These are phyloP conservation scores for Rhynchosporium agropyri DNA, from an alignment of 2,329 filamentous ascomycete genomes.

Conservation along the genomic window DNA sequence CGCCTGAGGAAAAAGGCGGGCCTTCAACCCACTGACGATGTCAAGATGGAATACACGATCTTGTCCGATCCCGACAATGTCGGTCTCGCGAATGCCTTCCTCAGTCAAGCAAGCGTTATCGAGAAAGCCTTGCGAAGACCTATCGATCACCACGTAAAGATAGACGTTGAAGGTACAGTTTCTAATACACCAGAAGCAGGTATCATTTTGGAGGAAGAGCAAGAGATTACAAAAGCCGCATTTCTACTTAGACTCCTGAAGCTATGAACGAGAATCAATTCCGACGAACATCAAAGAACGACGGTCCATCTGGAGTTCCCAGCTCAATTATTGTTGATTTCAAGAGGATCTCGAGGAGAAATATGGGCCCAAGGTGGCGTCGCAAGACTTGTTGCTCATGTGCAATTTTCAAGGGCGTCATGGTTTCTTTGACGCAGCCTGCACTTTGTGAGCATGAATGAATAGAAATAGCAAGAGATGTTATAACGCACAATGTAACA, in stretches of 20 bases:
- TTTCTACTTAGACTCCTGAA: conserved; percentile 77
- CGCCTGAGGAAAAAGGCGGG: conserved; percentile 91
- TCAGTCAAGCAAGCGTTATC: conserved; percentile 67
- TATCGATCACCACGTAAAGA: conserved; percentile 68
- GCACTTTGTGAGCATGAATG: conserved; percentile 27
- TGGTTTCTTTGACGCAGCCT: conserved; percentile 57
- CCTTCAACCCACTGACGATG: conserved; percentile 86
- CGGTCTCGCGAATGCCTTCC: conserved; percentile 71
- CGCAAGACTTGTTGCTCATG: conserved; percentile 2
- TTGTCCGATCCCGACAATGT: conserved; percentile 77
- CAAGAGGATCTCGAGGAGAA: neutral
- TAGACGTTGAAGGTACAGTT: conserved; percentile 59
- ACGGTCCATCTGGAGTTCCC: neutral
- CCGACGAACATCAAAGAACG: neutral
- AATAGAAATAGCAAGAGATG: neutral
- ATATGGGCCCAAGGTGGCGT: conserved; percentile 1
- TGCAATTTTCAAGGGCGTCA: conserved; percentile 34
- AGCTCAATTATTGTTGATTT: neutral
- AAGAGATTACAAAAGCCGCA: conserved; percentile 81
- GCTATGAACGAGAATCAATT: conserved; percentile 52
- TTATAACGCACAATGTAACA: conserved; percentile 73
- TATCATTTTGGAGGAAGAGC: conserved; percentile 79
- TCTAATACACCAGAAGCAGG: conserved; percentile 52
- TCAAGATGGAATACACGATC: conserved; percentile 91
- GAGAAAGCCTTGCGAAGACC: conserved; percentile 78